These are phyloP conservation scores for Staphylotrichum tortipilum DNA, from an alignment of 495 filamentous ascomycete genomes.

Conservation along the genomic window DNA sequence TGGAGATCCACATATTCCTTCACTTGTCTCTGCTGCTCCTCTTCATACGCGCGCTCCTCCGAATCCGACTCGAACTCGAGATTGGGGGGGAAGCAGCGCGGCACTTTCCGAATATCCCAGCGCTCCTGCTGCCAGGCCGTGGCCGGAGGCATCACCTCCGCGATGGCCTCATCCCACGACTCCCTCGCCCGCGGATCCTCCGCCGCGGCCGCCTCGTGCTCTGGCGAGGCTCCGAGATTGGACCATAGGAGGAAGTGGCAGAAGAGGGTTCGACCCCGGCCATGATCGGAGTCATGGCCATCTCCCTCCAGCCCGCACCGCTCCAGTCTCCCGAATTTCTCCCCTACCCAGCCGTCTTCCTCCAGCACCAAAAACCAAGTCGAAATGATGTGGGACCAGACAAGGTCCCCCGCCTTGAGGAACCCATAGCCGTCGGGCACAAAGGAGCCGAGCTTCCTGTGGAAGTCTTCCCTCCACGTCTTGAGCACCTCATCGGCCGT, in stretches of 20 bases:
- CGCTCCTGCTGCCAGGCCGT: neutral
- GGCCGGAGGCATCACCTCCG: neutral
- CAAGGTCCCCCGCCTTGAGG: neutral
- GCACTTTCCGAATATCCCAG: neutral
- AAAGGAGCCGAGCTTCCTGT: neutral
- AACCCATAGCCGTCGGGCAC: neutral
- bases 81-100: neutral
- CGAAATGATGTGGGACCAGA: neutral
- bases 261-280: neutral
- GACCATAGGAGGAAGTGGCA: neutral
- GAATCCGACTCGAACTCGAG: neutral
- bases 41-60: neutral
- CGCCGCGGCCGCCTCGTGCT: neutral
- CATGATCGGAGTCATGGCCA: no score
- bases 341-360: neutral
- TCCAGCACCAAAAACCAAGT: neutral
- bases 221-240: neutral
- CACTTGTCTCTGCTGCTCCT: neutral
- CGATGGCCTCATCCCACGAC: neutral
- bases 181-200: neutral
- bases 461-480: neutral
- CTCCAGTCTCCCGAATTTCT: neutral
- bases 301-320: no score
- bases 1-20: neutral
- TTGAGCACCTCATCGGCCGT: neutral